Percentiles rank a stretch among this genome's conserved stretches.
Conservation (phyloP, 208 protist species). For the Leishmania tropica region DNA sequence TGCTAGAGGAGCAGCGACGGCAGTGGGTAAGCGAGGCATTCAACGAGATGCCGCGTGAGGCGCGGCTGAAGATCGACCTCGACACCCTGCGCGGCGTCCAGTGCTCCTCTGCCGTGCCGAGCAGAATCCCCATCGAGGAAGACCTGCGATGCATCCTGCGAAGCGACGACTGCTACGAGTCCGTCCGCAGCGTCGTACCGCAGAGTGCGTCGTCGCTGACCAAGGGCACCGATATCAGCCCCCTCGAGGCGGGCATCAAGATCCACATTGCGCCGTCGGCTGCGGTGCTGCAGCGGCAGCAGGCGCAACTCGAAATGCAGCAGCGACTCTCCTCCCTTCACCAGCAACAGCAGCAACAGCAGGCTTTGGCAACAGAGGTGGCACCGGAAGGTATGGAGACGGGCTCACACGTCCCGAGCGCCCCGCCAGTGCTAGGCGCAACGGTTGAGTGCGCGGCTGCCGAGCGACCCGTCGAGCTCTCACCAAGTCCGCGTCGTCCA, state of each 20-base stretch:
- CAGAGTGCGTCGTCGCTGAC: conserved; percentile 79
- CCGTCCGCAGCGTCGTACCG: conserved; percentile 74
- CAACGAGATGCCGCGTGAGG: conserved; percentile 28
- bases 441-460: neutral
- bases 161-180: conserved; percentile 66
- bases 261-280: conserved; percentile 84
- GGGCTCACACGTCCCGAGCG: neutral
- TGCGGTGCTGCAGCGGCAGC: conserved; percentile 52
- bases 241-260: conserved; percentile 82
- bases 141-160: conserved; percentile 70
- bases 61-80: conserved; percentile 44
- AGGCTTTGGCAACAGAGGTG: neutral
- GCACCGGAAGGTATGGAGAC: neutral
- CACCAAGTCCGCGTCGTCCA: conserved; percentile 30
- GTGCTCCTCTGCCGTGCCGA: conserved; percentile 45
- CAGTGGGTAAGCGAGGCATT: conserved; percentile 80
- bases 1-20: conserved; percentile 72
- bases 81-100: conserved; percentile 48
- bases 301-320: conserved; percentile 40
- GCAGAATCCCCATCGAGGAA: conserved; percentile 70
- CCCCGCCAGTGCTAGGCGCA: neutral
- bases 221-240: conserved; percentile 80
- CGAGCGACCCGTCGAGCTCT: conserved; percentile 1
- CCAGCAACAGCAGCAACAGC: conserved; percentile 19
- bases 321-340: conserved; percentile 18